phyloP scores from a whole-genome alignment of 2,329 filamentous ascomycete genomes.

The Zalaria sp. region DNA sequence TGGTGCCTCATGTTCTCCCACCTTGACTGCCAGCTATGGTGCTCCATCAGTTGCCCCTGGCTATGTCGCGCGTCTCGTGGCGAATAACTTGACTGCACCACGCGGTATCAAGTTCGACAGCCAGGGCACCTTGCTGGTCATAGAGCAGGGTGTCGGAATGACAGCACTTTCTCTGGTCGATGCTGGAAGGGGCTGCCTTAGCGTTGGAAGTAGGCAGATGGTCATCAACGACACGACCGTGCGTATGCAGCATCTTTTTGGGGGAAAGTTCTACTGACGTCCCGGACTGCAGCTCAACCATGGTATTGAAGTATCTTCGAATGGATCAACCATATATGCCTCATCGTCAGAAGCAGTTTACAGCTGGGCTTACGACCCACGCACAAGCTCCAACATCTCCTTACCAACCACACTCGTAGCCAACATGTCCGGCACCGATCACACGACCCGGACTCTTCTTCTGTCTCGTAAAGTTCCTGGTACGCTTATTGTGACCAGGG shows the following conservation, averaged over 20 bases:
- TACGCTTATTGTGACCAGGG: conserved; percentile 50
- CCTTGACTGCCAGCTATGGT: background rate
- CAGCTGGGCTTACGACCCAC: conserved; percentile 50
- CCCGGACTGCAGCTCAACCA: conserved; percentile 29
- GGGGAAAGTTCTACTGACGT: background rate
- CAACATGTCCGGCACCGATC: conserved; percentile 48
- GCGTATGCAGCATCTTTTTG: background rate
- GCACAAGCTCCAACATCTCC: conserved; percentile 28
- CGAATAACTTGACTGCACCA: conserved; percentile 28
- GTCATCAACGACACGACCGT: background rate
- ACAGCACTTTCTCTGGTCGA: conserved; percentile 20
- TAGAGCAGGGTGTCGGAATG: conserved; percentile 25
- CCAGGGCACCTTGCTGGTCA: conserved; percentile 33
- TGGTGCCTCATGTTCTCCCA: background rate
- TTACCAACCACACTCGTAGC: conserved; percentile 39
- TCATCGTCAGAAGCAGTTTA: conserved; percentile 18
- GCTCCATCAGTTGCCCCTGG: conserved; percentile 26
- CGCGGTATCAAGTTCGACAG: conserved; percentile 34
- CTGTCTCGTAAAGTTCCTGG: conserved; percentile 41
- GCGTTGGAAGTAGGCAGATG: background rate
- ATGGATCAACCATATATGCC: conserved; percentile 24
- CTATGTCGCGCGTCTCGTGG: conserved; percentile 30
- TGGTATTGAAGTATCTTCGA: conserved; percentile 31
- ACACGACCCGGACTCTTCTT: conserved; percentile 53
- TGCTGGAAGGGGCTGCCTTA: conserved; percentile 4